Evolutionary conservation across 2,329 filamentous ascomycete species (phyloP).

Genomic region (Emergomyces orientalis): DNA sequence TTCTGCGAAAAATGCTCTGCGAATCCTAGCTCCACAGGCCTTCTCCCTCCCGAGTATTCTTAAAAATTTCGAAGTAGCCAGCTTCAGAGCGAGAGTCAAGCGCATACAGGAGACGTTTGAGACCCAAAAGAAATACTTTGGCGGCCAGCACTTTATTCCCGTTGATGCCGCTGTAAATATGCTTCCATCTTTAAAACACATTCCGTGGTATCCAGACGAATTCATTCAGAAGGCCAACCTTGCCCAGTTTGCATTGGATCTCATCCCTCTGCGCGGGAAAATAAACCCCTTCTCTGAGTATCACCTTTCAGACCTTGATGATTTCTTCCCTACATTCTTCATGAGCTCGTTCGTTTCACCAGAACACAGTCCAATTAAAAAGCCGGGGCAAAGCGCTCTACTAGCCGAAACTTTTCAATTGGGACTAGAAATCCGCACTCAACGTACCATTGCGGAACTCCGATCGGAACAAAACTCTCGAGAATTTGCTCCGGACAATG

Average conservation of each 20-base stretch:
- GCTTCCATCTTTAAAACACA: slow-evolving; percentile 8
- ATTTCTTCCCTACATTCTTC: slow-evolving; percentile 6
- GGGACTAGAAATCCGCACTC: slow-evolving; percentile 16
- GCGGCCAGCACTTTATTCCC: slow-evolving; percentile 12
- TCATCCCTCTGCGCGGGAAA: slow-evolving; percentile 7
- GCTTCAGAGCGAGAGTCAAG: slow-evolving; percentile 7
- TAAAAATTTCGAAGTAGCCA: slow-evolving; percentile 7
- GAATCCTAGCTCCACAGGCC: slow-evolving; percentile 7
- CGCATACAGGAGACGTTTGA: slow-evolving; percentile 10
- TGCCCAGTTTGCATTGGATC: slow-evolving; percentile 13
- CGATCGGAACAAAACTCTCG: not conserved
- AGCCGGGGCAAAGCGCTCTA: not conserved
- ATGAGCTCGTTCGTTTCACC: not conserved
- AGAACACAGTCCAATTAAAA: not conserved
- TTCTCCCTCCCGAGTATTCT: slow-evolving; percentile 11
- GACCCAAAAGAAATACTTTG: slow-evolving; percentile 11
- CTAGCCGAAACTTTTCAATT: slow-evolving; percentile 10
- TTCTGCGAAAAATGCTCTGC: slow-evolving; percentile 10
- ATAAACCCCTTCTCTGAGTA: not conserved
- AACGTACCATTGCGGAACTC: slow-evolving; percentile 11
- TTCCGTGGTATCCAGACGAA: slow-evolving; percentile 8
- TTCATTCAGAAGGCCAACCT: slow-evolving; percentile 16
- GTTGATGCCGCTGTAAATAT: slow-evolving; percentile 3
- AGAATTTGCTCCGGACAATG: not conserved
- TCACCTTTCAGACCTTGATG: slow-evolving; percentile 1